Conservation (phyloP, 2,329 filamentous ascomycete genomes). For the Xylariaceae sp. region DNA sequence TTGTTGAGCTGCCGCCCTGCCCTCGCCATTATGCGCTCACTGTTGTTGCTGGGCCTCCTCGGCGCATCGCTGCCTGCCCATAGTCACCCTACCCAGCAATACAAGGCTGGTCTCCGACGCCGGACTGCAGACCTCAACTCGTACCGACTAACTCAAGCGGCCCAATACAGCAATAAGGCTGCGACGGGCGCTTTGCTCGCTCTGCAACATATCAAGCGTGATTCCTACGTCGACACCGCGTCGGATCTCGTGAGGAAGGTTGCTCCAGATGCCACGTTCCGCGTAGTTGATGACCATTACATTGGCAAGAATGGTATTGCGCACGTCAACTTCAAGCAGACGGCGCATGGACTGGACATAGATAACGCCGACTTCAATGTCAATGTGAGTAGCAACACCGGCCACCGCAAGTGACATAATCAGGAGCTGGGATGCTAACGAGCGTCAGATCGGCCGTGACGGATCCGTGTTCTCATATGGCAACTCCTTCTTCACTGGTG, state of each 20-base stretch:
- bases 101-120: conserved; percentile 34
- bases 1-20: conserved; percentile 12
- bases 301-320: conserved; percentile 57
- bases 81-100: conserved; percentile 32
- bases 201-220: conserved; percentile 35
- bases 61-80: conserved; percentile 36
- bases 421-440: conserved; percentile 12
- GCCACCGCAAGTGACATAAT: neutral
- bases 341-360: conserved; percentile 58
- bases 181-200: conserved; percentile 28
- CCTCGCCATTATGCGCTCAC: conserved; percentile 34
- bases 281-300: conserved; percentile 56
- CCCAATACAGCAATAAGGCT: conserved; percentile 37
- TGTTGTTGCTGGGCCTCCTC: conserved; percentile 38
- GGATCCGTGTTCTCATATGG: conserved; percentile 62
- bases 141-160: conserved; percentile 36
- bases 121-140: conserved; percentile 39
- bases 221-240: conserved; percentile 47
- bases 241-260: conserved; percentile 46
- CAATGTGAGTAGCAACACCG: conserved; percentile 55
- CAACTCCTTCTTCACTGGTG: conserved; percentile 49
- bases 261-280: conserved; percentile 47
- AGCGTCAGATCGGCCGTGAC: conserved; percentile 49
- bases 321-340: conserved; percentile 64
- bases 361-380: conserved; percentile 65